Conservation (phyloP, 2,329 filamentous ascomycete species). For the Bipolaris sorokiniana region DNA sequence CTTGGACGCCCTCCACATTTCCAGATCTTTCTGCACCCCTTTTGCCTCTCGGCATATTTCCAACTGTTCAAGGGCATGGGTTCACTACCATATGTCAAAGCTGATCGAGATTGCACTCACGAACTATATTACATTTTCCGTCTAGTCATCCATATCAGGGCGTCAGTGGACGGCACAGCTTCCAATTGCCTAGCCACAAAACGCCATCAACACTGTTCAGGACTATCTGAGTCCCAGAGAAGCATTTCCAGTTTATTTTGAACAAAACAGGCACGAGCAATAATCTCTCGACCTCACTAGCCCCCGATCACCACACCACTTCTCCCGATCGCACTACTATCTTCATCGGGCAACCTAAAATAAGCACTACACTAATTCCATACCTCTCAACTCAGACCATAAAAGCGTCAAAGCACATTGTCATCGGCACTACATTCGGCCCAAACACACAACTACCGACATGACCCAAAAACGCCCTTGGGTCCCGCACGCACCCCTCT, state of each 20-base stretch:
- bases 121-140: neutral
- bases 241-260: neutral
- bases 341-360: neutral
- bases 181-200: constrained; percentile 1
- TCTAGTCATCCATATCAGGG: neutral
- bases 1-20: constrained; percentile 12
- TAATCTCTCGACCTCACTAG: neutral
- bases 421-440: neutral
- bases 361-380: neutral
- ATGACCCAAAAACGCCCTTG: neutral
- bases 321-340: neutral
- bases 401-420: constrained; percentile 1
- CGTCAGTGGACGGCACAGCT: constrained; percentile 1
- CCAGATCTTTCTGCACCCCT: constrained; percentile 10
- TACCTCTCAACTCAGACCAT: neutral
- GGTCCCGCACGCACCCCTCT: constrained; percentile 1
- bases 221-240: neutral
- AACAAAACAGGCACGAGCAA: neutral
- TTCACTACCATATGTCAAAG: neutral
- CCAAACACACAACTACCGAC: neutral
- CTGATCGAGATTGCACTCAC: constrained; percentile 2
- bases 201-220: neutral
- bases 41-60: constrained; percentile 9
- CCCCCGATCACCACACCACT: neutral
- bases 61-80: constrained; percentile 7